These are phyloP conservation scores for Micractinium conductrix DNA, from an alignment of 139 green algal species.

Conservation along the genomic window DNA sequence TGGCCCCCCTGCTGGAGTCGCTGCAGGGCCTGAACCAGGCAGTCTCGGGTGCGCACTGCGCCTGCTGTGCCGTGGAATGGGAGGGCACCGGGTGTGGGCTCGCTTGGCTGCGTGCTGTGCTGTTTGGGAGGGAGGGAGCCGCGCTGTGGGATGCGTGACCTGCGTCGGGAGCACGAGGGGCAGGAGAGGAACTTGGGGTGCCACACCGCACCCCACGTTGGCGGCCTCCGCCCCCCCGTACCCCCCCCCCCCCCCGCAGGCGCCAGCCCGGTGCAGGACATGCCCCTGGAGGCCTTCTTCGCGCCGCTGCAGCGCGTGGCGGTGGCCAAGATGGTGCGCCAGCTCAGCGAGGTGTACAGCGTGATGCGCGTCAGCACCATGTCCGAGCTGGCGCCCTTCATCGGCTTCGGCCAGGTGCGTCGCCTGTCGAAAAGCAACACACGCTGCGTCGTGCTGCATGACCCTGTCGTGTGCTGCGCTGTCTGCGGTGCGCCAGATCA, in stretches of 20 bases:
- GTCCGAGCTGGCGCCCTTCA: constrained; percentile 75
- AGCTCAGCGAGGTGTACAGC: constrained; percentile 88
- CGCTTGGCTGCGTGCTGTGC: too few relatives aligned
- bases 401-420: constrained; percentile 69
- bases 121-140: too few relatives aligned
- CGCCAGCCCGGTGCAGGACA: constrained; percentile 26
- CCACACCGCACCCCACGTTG: too few relatives aligned
- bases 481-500: background rate
- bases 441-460: too few relatives aligned
- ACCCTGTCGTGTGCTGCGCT: background rate
- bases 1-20: constrained; percentile 81
- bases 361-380: constrained; percentile 73
- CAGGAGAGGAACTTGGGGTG: too few relatives aligned
- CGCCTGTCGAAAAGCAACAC: too few relatives aligned
- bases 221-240: background rate
- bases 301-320: constrained; percentile 64
- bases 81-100: too few relatives aligned
- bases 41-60: constrained; percentile 2
- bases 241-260: background rate
- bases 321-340: constrained; percentile 89
- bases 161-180: too few relatives aligned
- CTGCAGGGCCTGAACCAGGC: constrained; percentile 46
- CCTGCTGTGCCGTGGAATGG: too few relatives aligned
- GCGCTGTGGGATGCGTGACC: too few relatives aligned
- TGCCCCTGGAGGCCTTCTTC: constrained; percentile 47